Percentiles rank a stretch among this genome's conserved stretches.
Evolutionary conservation across 1,139 yeast species (phyloP).

Genomic region (Kluyveromyces sp.): DNA sequence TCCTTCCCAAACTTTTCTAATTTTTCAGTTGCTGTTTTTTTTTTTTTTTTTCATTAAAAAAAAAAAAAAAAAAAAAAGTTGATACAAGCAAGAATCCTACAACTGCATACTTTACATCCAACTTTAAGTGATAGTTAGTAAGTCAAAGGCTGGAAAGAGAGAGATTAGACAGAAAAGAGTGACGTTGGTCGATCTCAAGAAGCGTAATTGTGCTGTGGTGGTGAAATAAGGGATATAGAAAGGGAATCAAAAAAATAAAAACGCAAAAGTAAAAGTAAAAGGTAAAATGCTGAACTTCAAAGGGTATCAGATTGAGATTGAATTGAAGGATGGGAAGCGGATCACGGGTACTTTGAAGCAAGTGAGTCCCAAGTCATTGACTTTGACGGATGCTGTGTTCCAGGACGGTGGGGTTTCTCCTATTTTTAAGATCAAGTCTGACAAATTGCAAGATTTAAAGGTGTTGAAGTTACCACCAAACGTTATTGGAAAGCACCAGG

Average conservation of each 20-base stretch:
- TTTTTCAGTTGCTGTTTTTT: too few relatives aligned
- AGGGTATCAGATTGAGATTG: slow-evolving; percentile 29
- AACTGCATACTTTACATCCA: too few relatives aligned
- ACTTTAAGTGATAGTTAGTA: too few relatives aligned
- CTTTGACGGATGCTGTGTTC: slow-evolving; percentile 27
- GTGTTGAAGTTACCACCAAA: slow-evolving; percentile 29
- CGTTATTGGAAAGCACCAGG: slow-evolving; percentile 6
- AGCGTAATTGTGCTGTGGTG: too few relatives aligned
- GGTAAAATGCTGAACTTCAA: slow-evolving; percentile 24
- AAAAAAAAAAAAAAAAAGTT: too few relatives aligned
- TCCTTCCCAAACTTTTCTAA: too few relatives aligned
- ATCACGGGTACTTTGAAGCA: slow-evolving; percentile 28
- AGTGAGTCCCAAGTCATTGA: slow-evolving; percentile 27
- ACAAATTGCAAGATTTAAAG: slow-evolving; percentile 30
- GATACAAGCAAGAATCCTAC: too few relatives aligned
- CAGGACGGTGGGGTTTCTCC: slow-evolving; percentile 30
- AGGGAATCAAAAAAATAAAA: not conserved
- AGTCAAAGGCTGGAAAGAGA: too few relatives aligned
- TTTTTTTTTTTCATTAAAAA: too few relatives aligned
- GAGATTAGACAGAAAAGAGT: too few relatives aligned
- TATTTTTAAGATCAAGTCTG: slow-evolving; percentile 29
- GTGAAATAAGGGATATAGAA: not conserved
- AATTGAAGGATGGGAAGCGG: slow-evolving; percentile 29
- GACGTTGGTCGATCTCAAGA: too few relatives aligned
- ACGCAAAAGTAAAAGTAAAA: not conserved